Evolutionary conservation across 2,329 filamentous ascomycete species (phyloP).

Genomic region (Alternaria panax): DNA sequence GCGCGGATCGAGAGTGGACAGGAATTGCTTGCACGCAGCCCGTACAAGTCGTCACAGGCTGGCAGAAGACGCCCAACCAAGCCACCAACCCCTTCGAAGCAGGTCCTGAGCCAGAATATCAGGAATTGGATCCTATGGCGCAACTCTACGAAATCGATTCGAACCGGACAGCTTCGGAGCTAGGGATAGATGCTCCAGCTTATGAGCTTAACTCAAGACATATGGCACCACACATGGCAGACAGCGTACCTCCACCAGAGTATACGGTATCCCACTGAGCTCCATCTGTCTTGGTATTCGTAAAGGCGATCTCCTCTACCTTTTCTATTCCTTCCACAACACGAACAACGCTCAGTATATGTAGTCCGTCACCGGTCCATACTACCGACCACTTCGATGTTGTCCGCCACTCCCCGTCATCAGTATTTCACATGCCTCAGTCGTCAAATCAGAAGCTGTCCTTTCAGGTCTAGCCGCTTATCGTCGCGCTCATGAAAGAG

Average conservation of each 20-base stretch:
- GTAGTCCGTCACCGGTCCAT: no score
- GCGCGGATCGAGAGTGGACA: conserved; percentile 34
- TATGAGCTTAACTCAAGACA: conserved; percentile 9
- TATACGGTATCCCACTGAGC: neutral
- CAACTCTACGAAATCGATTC: neutral
- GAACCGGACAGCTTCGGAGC: neutral
- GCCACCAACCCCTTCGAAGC: neutral
- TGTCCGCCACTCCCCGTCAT: no score
- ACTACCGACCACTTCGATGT: no score
- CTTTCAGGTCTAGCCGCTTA: neutral
- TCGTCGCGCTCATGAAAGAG: neutral
- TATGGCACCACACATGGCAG: neutral
- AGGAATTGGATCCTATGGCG: conserved; percentile 18
- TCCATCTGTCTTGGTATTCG: neutral
- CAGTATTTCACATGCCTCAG: no score
- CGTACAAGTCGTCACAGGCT: conserved; percentile 29
- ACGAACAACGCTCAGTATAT: no score
- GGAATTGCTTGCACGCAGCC: conserved; percentile 22
- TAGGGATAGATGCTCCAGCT: neutral
- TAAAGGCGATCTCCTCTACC: no score
- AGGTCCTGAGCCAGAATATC: conserved; percentile 16
- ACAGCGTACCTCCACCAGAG: conserved; percentile 12
- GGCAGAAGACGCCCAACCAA: neutral
- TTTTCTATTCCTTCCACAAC: no score
- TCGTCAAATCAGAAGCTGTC: neutral